A percentile compares a stretch with the other conserved stretches of the same genome.
These are phyloP conservation scores for Puccinia polysora DNA, from an alignment of 1,284 basidiomycete species.

Conservation along the genomic window DNA sequence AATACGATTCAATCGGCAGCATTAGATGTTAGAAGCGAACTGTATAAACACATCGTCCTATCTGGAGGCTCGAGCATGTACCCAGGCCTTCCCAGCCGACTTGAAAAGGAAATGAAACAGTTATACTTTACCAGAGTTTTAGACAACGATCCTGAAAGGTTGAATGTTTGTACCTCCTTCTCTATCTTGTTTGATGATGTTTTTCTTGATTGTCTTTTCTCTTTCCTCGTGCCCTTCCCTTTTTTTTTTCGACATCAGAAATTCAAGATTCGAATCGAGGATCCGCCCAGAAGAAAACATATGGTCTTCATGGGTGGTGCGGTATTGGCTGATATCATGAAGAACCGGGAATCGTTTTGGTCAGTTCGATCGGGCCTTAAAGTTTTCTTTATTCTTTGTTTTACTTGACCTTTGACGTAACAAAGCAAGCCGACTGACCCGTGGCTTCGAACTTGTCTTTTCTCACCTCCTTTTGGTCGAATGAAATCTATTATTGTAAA, in stretches of 20 bases:
- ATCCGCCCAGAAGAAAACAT: slow-evolving; percentile 94
- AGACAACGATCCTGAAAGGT: slow-evolving; percentile 71
- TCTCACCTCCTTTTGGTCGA: too few relatives aligned
- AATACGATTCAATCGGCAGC: slow-evolving; percentile 89
- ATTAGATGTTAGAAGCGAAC: slow-evolving; percentile 79
- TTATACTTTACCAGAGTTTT: slow-evolving; percentile 87
- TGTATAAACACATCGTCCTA: slow-evolving; percentile 97
- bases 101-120: slow-evolving; percentile 99
- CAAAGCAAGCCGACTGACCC: too few relatives aligned
- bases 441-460: background rate
- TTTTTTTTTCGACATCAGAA: slow-evolving; percentile 61
- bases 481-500: too few relatives aligned
- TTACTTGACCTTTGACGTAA: too few relatives aligned
- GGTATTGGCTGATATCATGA: slow-evolving; percentile 87
- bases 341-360: slow-evolving; percentile 85
- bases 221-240: slow-evolving; percentile 14
- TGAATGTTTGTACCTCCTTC: slow-evolving; percentile 65
- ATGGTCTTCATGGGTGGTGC: slow-evolving; percentile 98
- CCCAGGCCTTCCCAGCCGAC: slow-evolving; percentile 86
- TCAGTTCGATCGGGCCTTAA: background rate
- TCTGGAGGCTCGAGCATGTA: slow-evolving; percentile 98
- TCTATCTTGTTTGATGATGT: background rate
- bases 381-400: too few relatives aligned
- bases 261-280: slow-evolving; percentile 98
- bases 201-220: background rate